Evolutionary conservation across 2,329 filamentous ascomycete genomes (phyloP), one percentile per base, ranked within the genome.

Genomic region (Metarhizium brunneum): DNA sequence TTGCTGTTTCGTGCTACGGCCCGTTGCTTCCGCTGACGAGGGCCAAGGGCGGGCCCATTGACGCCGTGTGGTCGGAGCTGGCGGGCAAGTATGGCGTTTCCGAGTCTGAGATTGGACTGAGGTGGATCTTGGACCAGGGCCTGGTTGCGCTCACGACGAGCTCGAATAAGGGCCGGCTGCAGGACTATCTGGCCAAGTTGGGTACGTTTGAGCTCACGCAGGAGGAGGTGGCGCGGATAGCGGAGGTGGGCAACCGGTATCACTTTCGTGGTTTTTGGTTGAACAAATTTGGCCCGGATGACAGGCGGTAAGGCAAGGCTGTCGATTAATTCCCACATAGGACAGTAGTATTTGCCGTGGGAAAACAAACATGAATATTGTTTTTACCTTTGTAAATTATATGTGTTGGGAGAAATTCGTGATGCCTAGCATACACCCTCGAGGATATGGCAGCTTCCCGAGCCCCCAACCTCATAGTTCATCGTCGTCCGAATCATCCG

Each of bases 211-310:
- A 82, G 71, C 71, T 88, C 59, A 83, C 81, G 11, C 71, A 76
- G 0, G 73, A 76, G 54, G 85, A 87, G 68, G 70, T 87, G 13
- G 68, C 76, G 49, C 75, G 79, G 53, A 82, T 88, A 58, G 65
- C 74, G 0, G 73, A 78, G 61, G 63, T 77, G 40, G 85, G 85
- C 1, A 72, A 72, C 60, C 65, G 82, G 72, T 85, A 84, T 70
- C 81, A 87, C 66, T 83, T 72, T 62, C 76, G 84, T 36, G 78
- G 70, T 0, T 87, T 82, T 65, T 87, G 82, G 81, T 70, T 59
- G 2, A 60, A 76, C 16, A 74, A 73, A 56, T 85, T 83, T 66
- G 75, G 66, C 10, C 67, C 67, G 2, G 74, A 81, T 56, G 84
- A 87, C 62, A 63, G 62, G 50, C 64, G 66, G 5, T 72, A 64